Evolutionary conservation across 495 filamentous ascomycete genomes (phyloP).

Genomic region (Penicillium ucsense): DNA sequence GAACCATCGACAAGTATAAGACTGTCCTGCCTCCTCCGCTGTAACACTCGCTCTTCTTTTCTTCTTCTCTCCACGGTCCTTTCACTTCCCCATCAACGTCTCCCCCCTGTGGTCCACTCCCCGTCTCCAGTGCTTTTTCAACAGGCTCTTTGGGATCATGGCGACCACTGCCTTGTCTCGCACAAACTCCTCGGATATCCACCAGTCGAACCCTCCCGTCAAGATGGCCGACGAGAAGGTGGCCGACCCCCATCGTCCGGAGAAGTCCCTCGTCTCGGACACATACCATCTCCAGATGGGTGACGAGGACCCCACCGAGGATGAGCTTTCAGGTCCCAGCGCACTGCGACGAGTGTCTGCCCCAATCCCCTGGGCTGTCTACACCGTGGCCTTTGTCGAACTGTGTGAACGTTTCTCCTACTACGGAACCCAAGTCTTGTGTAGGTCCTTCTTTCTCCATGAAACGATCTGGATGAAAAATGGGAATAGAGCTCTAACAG

Average conservation of each 20-base stretch:
- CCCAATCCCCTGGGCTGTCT: conserved; percentile 17
- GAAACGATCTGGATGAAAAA: no score
- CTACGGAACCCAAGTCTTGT: conserved; percentile 17
- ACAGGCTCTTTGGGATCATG: conserved; percentile 3
- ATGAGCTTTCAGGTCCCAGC: conserved; percentile 7
- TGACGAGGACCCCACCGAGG: conserved; percentile 11
- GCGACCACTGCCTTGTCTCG: conserved; percentile 1
- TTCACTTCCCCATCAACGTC: background rate
- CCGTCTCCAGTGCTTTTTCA: background rate
- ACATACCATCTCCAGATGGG: conserved; percentile 5
- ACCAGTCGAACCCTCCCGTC: background rate
- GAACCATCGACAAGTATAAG: background rate
- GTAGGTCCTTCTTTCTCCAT: background rate
- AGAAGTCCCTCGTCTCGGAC: conserved; percentile 11
- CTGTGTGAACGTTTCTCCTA: conserved; percentile 21
- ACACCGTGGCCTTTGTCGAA: conserved; percentile 17
- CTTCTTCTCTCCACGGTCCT: background rate
- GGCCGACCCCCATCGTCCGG: background rate
- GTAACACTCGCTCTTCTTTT: no score
- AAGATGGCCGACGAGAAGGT: background rate
- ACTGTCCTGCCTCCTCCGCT: background rate
- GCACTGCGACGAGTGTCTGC: conserved; percentile 15
- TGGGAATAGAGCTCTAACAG: background rate
- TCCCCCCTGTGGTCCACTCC: background rate
- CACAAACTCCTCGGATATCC: conserved; percentile 8